These are phyloP conservation scores for Amanita rimosa DNA, from an alignment of 768 basidiomycete species.

Conservation along the genomic window DNA sequence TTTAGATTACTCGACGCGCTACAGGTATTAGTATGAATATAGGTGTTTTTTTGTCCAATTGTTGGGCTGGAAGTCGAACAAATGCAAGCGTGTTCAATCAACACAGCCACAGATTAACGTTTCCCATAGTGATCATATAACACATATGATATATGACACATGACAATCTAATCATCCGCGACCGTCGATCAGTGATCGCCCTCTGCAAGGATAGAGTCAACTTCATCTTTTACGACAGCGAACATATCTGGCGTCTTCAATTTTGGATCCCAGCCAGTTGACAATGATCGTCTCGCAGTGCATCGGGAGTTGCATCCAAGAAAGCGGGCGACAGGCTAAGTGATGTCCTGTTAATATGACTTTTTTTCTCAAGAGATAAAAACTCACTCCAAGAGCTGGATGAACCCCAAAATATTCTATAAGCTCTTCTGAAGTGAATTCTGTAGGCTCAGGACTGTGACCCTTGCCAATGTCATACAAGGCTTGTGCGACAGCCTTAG, in stretches of 20 bases:
- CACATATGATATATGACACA: too few species aligned
- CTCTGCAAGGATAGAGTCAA: constrained; percentile 8
- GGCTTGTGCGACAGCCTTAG: constrained; percentile 25
- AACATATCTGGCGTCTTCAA: constrained; percentile 36
- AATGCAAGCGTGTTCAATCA: too few species aligned
- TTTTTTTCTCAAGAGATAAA: too few species aligned
- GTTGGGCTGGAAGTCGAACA: too few species aligned
- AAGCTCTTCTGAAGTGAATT: constrained; percentile 35
- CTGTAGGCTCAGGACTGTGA: constrained; percentile 26
- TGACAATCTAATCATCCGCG: too few species aligned
- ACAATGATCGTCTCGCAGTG: constrained; percentile 20
- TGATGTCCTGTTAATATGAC: neutral
- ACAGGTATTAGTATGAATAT: too few species aligned
- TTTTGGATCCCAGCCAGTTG: constrained; percentile 35
- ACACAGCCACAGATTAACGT: too few species aligned
- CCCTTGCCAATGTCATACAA: constrained; percentile 27
- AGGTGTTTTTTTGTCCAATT: too few species aligned
- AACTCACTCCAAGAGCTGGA: neutral
- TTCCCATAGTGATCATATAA: too few species aligned
- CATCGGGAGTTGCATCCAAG: constrained; percentile 30
- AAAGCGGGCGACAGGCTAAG: constrained; percentile 24
- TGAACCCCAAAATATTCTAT: constrained; percentile 26
- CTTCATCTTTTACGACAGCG: constrained; percentile 33
- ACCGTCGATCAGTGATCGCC: neutral
- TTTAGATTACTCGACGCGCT: too few species aligned